A percentile compares a stretch with the other conserved stretches of the same genome.
Evolutionary conservation across 805 yeast genomes (phyloP).

Genomic region (Ogataea chonburiensis): DNA sequence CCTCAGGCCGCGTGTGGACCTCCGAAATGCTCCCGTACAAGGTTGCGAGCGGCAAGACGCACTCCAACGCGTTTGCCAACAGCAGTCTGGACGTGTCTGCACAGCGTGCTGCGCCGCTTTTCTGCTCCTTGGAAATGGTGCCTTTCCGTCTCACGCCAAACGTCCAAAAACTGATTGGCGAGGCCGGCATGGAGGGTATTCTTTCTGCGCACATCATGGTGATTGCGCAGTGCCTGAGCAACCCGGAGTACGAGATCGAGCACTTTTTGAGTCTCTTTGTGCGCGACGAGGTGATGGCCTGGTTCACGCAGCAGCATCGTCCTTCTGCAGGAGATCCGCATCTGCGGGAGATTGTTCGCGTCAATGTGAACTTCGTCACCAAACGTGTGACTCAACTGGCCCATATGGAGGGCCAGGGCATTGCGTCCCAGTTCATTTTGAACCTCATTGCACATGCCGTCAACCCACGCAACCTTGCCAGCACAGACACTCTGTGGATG

Average conservation of each 20-base stretch:
- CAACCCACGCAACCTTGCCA: constrained; percentile 88
- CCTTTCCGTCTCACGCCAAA: constrained; percentile 97
- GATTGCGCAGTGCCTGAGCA: constrained; percentile 84
- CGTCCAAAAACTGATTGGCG: constrained; percentile 90
- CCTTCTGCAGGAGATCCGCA: constrained; percentile 82
- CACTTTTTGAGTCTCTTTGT: constrained; percentile 92
- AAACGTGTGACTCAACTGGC: constrained; percentile 75
- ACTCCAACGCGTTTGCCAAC: constrained; percentile 40
- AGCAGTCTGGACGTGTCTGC: constrained; percentile 47
- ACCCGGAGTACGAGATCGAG: constrained; percentile 89
- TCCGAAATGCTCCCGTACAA: constrained; percentile 94
- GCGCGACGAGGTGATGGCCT: constrained; percentile 90
- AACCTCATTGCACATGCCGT: constrained; percentile 94
- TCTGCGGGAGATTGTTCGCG: constrained; percentile 79
- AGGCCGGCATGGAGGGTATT: constrained; percentile 89
- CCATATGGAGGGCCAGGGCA: constrained; percentile 63
- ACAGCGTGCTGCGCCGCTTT: constrained; percentile 71
- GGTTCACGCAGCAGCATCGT: constrained; percentile 88
- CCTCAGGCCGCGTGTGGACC: constrained; percentile 88
- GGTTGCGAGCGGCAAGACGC: constrained; percentile 52
- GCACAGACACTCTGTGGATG: constrained; percentile 93
- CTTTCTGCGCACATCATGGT: constrained; percentile 80
- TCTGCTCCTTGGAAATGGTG: constrained; percentile 87
- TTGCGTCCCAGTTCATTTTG: constrained; percentile 84
- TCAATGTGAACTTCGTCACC: constrained; percentile 81